Conservation (phyloP, 306 rosid species). For the Luffa aegyptiaca region DNA sequence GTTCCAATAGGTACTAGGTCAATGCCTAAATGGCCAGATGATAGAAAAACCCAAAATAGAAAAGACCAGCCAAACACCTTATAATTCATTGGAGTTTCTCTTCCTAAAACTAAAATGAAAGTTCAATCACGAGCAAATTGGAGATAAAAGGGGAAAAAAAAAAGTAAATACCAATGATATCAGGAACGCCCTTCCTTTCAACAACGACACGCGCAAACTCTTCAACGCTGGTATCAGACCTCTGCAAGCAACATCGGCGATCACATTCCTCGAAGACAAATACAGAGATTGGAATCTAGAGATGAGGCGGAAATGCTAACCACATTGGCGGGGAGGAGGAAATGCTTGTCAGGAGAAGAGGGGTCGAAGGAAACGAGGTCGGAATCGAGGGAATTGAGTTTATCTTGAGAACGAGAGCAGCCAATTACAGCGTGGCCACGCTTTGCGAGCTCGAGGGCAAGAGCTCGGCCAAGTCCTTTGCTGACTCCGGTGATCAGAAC, state of each 20-base stretch:
- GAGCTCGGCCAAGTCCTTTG: conserved; percentile 66
- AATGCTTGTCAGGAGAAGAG: conserved; percentile 29
- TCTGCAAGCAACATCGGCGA: conserved; percentile 16
- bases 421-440: conserved; percentile 69
- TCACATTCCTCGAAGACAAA: background rate
- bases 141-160: background rate
- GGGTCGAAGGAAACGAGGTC: conserved; percentile 24
- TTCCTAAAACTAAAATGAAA: background rate
- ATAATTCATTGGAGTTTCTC: background rate
- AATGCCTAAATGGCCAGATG: background rate
- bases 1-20: too few species aligned
- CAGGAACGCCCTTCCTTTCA: conserved; percentile 54
- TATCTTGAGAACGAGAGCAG: conserved; percentile 67
- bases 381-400: conserved; percentile 42
- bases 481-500: conserved; percentile 73
- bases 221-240: conserved; percentile 40
- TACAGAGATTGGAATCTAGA: background rate
- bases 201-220: conserved; percentile 45
- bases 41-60: background rate
- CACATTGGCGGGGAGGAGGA: conserved; percentile 50
- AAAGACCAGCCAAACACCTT: background rate
- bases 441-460: conserved; percentile 60
- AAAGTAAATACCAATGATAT: conserved; percentile 35
- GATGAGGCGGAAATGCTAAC: conserved; percentile 17
- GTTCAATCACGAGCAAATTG: too few species aligned